Base-by-base conservation (phyloP, 1,284 basidiomycete species). In the Cryptococcus sp. region DNA sequence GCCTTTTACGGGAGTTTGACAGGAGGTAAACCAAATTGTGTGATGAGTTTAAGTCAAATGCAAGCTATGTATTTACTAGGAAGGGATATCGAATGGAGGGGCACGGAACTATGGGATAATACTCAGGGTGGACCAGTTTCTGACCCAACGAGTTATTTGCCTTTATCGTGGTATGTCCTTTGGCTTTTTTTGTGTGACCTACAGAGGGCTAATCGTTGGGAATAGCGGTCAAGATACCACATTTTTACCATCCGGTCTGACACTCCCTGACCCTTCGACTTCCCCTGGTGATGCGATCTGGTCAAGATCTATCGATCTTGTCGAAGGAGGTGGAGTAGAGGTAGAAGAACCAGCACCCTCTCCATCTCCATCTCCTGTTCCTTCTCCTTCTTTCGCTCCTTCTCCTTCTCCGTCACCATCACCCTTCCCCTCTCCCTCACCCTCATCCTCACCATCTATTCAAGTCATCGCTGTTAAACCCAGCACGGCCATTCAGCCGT, bases 41-140 rank as follows among this genome's bases (percentile, higher is more conserved):
- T 64, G 15, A 58, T 68, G 55, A 38, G 48, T 4, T 41, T 70
- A 32, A 59, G 52, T 30, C 64, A 67, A 53, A 64, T 65, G 60
- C 66, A 67, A 49, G 68, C 61, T 3, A 63, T 64, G 57, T 70
- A 68, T 46, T 54, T 68, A 1, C 55, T 68, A 2, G 66, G 68
- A 30, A 52, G 68, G 50, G 48, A 34, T 32, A 37, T 70, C 34
- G 56, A 64, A 38, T 70, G 65, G 65, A 45, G 50, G 14, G 55
- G 38, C 3, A 59, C 57, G 15, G 51, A 61, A 44, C 10, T 70
- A n/a, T 68, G 50, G 30, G 68, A 70, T 51, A 51, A 57, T 15
- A 61, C 55, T 0, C 55, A 62, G 0, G 53, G 52, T 5, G 68
- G 61, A 5, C 50, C 52, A n/a, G 8, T 70, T 5, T 42, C 53